These are phyloP conservation scores for Kurtzmaniella cleridarum DNA, from an alignment of 805 yeast genomes.

Conservation along the genomic window DNA sequence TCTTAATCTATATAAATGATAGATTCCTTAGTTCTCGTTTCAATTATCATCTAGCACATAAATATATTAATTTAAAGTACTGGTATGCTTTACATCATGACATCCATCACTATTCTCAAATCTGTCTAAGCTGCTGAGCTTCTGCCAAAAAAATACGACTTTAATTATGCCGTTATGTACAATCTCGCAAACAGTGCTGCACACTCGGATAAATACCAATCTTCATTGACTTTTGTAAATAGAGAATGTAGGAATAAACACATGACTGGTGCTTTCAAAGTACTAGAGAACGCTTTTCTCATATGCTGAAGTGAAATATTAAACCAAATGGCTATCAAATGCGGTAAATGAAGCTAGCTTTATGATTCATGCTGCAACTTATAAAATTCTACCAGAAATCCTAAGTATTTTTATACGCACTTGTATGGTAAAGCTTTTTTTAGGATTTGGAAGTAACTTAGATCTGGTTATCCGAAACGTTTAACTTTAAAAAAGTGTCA, in stretches of 20 bases:
- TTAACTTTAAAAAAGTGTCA: slow-evolving; percentile 23
- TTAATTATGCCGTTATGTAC: slow-evolving; percentile 49
- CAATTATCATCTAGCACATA: too few relatives aligned
- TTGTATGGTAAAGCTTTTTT: slow-evolving; percentile 36
- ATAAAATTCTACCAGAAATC: slow-evolving; percentile 34
- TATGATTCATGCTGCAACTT: slow-evolving; percentile 35
- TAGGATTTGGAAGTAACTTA: slow-evolving; percentile 29
- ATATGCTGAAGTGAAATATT: too few relatives aligned
- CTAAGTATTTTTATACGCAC: slow-evolving; percentile 38
- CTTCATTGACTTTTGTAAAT: slow-evolving; percentile 43
- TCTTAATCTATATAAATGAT: too few relatives aligned
- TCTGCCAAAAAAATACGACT: slow-evolving; percentile 38
- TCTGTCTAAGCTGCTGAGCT: slow-evolving; percentile 16
- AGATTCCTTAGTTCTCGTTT: too few relatives aligned
- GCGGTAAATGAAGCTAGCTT: slow-evolving; percentile 40
- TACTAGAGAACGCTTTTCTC: too few relatives aligned
- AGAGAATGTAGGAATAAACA: slow-evolving; percentile 59
- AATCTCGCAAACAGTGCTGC: slow-evolving; percentile 52
- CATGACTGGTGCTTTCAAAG: slow-evolving; percentile 81
- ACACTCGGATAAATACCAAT: slow-evolving; percentile 45
- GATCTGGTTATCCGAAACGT: slow-evolving; percentile 28
- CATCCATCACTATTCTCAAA: not conserved
- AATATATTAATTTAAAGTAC: too few relatives aligned
- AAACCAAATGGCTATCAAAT: slow-evolving; percentile 34
- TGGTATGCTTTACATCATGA: too few relatives aligned